These are phyloP conservation scores for Eimeria praecox DNA, from an alignment of 169 alveolate genomes.

Conservation along the genomic window DNA sequence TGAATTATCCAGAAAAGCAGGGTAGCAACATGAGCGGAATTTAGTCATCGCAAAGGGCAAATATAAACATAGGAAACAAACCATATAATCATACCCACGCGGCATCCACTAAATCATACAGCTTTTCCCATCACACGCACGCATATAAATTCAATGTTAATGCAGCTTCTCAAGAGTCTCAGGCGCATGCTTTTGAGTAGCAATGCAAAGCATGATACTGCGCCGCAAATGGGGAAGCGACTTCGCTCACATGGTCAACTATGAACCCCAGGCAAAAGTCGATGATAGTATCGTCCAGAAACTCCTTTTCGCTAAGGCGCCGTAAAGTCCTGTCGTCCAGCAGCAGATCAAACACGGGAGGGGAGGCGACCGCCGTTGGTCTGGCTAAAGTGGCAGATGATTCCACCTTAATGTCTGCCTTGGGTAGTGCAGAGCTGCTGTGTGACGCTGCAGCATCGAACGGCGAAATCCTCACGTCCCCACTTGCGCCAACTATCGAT, in stretches of 20 bases:
- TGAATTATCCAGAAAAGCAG: background rate
- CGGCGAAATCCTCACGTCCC: background rate
- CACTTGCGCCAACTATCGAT: background rate
- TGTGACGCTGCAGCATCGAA: background rate
- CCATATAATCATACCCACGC: background rate
- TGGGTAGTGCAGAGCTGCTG: background rate
- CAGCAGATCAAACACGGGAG: conserved; percentile 63
- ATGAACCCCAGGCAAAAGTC: conserved; percentile 79
- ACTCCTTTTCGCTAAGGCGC: conserved; percentile 72
- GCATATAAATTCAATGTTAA: background rate
- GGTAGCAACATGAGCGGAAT: background rate
- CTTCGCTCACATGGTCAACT: conserved; percentile 63
- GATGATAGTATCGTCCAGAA: conserved; percentile 76
- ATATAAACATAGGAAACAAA: background rate
- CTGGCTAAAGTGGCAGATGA: background rate
- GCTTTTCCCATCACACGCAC: background rate
- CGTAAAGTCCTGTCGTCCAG: conserved; percentile 68
- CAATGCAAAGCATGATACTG: background rate
- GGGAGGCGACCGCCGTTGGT: conserved; percentile 20
- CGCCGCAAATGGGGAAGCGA: background rate
- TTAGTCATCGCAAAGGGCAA: background rate
- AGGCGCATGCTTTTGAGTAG: background rate
- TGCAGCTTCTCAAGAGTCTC: background rate
- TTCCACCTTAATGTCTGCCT: background rate
- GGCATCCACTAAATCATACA: background rate